A percentile compares a stretch with the other conserved stretches of the same genome.
These are phyloP conservation scores for Coemansia sp. DNA, from an alignment of 192 early-diverging fungal species.

Conservation along the genomic window DNA sequence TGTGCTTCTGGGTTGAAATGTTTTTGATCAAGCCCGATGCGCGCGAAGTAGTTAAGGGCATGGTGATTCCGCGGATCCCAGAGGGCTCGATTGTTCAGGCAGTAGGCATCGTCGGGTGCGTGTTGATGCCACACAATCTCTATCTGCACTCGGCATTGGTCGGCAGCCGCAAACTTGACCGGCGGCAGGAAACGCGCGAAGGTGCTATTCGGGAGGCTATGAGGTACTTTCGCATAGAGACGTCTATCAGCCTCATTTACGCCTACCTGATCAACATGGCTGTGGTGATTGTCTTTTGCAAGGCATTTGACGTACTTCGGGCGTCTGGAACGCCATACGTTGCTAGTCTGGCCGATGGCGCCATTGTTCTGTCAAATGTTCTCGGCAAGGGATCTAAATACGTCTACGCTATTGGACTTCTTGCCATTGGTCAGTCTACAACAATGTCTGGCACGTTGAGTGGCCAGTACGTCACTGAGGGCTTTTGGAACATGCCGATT, in stretches of 20 bases:
- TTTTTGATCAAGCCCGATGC: conserved; percentile 56
- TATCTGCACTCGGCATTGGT: conserved; percentile 85
- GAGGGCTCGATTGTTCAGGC: conserved; percentile 59
- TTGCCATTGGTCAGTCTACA: conserved; percentile 81
- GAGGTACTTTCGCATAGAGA: conserved; percentile 67
- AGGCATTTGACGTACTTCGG: conserved; percentile 56
- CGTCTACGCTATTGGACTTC: conserved; percentile 77
- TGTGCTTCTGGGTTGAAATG: conserved; percentile 80
- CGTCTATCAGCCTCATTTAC: conserved; percentile 55
- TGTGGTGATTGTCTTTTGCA: conserved; percentile 67
- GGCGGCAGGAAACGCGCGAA: conserved; percentile 44
- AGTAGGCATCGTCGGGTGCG: conserved; percentile 65
- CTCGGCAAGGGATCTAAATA: conserved; percentile 67
- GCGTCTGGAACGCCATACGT: conserved; percentile 39
- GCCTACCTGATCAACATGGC: conserved; percentile 74
- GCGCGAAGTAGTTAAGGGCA: conserved; percentile 56
- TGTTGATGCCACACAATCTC: conserved; percentile 90
- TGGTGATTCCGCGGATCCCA: conserved; percentile 61
- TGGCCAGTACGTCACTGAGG: conserved; percentile 88
- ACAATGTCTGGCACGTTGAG: conserved; percentile 91
- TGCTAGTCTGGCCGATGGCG: conserved; percentile 48
- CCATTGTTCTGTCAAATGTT: conserved; percentile 56
- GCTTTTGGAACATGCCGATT: conserved; percentile 71
- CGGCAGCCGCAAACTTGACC: conserved; percentile 57
- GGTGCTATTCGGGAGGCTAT: conserved; percentile 67